A percentile compares a stretch with the other conserved stretches of the same genome.
Evolutionary conservation across 1,284 basidiomycete species (phyloP).

Genomic region (Ganoderma sinense): DNA sequence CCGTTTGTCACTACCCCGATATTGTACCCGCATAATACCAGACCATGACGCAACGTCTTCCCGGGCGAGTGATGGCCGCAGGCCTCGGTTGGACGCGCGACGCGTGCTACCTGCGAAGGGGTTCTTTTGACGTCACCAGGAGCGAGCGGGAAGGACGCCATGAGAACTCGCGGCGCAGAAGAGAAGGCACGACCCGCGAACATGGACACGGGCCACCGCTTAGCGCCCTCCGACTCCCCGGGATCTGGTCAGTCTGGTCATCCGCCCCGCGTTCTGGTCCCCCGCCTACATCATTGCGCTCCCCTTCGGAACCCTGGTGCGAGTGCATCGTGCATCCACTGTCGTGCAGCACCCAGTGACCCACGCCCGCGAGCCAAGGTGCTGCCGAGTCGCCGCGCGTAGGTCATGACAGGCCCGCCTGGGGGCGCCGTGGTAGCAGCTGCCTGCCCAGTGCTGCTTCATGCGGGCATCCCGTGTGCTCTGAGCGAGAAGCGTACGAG

Average conservation of each 20-base stretch:
- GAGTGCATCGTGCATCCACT: neutral
- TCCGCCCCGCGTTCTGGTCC: neutral
- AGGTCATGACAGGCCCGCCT: neutral
- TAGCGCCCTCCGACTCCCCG: neutral
- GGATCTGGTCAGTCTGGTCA: neutral
- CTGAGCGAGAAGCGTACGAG: conserved; percentile 18
- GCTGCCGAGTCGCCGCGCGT: neutral
- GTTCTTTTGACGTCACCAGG: conserved; percentile 8
- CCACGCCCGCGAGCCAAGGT: neutral
- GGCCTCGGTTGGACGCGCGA: neutral
- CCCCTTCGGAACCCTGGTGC: neutral
- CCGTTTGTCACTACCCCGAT: conserved; percentile 24
- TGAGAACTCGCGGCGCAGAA: neutral
- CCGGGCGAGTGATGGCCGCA: neutral
- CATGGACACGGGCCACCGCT: neutral
- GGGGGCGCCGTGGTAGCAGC: neutral
- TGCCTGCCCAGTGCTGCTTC: neutral
- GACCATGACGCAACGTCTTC: conserved; percentile 14
- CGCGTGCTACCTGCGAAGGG: neutral
- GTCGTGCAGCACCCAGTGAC: neutral
- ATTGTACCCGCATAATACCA: conserved; percentile 30
- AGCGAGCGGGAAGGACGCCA: neutral
- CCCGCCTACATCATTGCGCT: neutral
- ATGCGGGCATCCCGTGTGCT: neutral
- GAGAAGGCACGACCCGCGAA: conserved; percentile 4